These are phyloP conservation scores for Exophiala calicioides DNA, from an alignment of 2,329 filamentous ascomycete genomes.

Conservation along the genomic window DNA sequence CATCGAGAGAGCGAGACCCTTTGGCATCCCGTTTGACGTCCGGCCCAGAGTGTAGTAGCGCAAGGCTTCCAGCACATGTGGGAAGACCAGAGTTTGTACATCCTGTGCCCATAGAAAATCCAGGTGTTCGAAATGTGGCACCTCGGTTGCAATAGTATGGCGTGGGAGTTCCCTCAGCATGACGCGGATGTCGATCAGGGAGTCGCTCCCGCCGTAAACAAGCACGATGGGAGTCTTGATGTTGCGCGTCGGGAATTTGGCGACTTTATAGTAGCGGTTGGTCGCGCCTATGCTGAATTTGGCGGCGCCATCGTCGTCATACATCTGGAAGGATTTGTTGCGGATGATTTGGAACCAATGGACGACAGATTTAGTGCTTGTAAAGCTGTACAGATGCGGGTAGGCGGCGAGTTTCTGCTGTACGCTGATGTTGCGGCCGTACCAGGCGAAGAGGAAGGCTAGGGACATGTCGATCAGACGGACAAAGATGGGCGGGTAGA, in stretches of 20 bases:
- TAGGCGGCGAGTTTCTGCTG: constrained; percentile 95
- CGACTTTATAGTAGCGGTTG: constrained; percentile 90
- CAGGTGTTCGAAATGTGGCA: constrained; percentile 92
- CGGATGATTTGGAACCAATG: constrained; percentile 99
- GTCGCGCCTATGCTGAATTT: constrained; percentile 69
- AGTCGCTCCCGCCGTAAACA: constrained; percentile 91
- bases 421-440: constrained; percentile 75
- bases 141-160: constrained; percentile 81
- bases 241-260: constrained; percentile 93
- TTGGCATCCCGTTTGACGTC: constrained; percentile 23
- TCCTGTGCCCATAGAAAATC: constrained; percentile 95
- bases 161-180: constrained; percentile 87
- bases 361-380: constrained; percentile 93
- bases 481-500: constrained; percentile 93
- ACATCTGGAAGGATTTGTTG: constrained; percentile 96
- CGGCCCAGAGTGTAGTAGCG: constrained; percentile 58
- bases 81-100: constrained; percentile 80
- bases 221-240: constrained; percentile 95
- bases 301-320: constrained; percentile 87
- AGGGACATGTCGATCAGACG: constrained; percentile 81
- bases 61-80: constrained; percentile 85
- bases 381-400: constrained; percentile 93
- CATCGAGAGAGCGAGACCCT: constrained; percentile 25
- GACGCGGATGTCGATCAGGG: constrained; percentile 85
- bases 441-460: constrained; percentile 86